A percentile compares a stretch with the other conserved stretches of the same genome.
These are phyloP conservation scores for Pseudogymnoascus sp. DNA, from an alignment of 2,329 filamentous ascomycete species.

Conservation along the genomic window DNA sequence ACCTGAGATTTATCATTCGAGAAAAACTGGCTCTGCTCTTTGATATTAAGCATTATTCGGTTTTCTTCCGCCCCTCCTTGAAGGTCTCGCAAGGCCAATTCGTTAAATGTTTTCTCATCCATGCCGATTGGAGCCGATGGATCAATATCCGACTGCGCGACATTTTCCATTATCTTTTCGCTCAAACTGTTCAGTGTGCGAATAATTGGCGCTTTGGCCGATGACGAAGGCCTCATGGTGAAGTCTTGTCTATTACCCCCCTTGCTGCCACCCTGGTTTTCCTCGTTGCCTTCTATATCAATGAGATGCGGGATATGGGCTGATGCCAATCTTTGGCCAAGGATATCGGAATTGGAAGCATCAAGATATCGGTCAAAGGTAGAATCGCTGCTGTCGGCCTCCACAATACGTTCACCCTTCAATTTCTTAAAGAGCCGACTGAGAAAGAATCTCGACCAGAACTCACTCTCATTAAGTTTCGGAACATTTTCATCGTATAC, in stretches of 20 bases:
- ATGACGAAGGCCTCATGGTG: conserved; percentile 73
- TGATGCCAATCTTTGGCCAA: conserved; percentile 46
- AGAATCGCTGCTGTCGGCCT: conserved; percentile 66
- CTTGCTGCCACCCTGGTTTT: conserved; percentile 78
- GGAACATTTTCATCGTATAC: conserved; percentile 93
- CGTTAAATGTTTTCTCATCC: conserved; percentile 65
- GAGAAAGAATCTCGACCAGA: conserved; percentile 92
- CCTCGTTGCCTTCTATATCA: conserved; percentile 87
- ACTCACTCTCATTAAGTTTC: conserved; percentile 67
- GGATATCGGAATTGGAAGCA: conserved; percentile 52
- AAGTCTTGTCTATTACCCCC: conserved; percentile 78
- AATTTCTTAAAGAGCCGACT: conserved; percentile 85
- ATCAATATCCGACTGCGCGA: conserved; percentile 68
- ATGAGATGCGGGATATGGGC: conserved; percentile 79
- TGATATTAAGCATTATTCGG: conserved; percentile 76
- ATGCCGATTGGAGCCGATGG: conserved; percentile 55
- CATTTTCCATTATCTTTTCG: conserved; percentile 86
- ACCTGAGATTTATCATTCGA: conserved; percentile 43
- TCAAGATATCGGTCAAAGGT: conserved; percentile 82
- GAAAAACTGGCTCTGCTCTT: conserved; percentile 79
- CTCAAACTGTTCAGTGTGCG: conserved; percentile 82
- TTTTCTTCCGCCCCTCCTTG: conserved; percentile 64
- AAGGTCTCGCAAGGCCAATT: conserved; percentile 73
- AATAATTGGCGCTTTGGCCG: conserved; percentile 78
- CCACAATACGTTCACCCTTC: conserved; percentile 77